Conservation (phyloP, 208 protist genomes). For the Leishmania gerbilli region DNA sequence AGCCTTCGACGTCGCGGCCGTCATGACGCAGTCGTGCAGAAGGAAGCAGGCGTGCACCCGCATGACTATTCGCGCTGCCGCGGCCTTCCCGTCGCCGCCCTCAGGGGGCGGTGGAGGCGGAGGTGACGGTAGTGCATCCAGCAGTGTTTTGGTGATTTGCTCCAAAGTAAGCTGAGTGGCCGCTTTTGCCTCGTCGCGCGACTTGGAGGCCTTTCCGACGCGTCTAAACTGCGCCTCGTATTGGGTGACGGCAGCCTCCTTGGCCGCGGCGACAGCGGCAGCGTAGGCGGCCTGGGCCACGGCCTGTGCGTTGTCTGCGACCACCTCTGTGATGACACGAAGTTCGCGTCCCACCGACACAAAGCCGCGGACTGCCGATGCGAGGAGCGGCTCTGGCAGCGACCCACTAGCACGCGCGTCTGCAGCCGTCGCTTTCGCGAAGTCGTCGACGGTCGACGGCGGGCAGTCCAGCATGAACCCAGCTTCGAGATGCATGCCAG, state of each 20-base stretch:
- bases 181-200: slow-evolving; percentile 35
- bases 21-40: slow-evolving; percentile 17
- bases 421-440: not conserved
- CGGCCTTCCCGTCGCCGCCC: not conserved
- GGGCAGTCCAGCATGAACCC: slow-evolving; percentile 50
- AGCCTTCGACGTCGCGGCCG: not conserved
- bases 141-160: slow-evolving; percentile 47
- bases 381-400: slow-evolving; percentile 27
- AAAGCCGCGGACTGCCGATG: slow-evolving; percentile 51
- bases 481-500: slow-evolving; percentile 27
- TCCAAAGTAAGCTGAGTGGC: slow-evolving; percentile 48
- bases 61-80: slow-evolving; percentile 15
- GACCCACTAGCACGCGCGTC: not conserved
- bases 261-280: slow-evolving; percentile 47
- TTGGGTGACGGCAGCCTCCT: slow-evolving; percentile 53
- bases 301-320: slow-evolving; percentile 63
- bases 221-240: slow-evolving; percentile 48
- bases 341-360: slow-evolving; percentile 33
- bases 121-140: slow-evolving; percentile 48
- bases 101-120: slow-evolving; percentile 9
- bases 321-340: slow-evolving; percentile 56
- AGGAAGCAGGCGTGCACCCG: slow-evolving; percentile 20
- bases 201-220: slow-evolving; percentile 19
- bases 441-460: not conserved
- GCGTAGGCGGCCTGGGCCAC: slow-evolving; percentile 46